A percentile compares a stretch with the other conserved stretches of the same genome.
Conservation (phyloP, 805 yeast species). For the Dipodascus albidus region DNA sequence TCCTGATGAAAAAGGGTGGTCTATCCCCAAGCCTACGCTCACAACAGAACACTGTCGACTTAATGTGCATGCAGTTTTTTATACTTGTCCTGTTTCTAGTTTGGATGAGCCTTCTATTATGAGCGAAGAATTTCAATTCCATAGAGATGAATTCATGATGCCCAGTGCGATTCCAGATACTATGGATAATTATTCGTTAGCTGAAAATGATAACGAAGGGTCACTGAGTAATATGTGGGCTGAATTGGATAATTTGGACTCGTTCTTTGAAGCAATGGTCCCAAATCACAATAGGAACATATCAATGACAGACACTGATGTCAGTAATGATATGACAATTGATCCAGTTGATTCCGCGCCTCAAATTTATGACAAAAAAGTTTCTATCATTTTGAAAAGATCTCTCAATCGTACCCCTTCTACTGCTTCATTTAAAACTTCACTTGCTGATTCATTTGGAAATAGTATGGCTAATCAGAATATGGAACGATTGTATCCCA, state of each 20-base stretch:
- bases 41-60: conserved; percentile 82
- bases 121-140: conserved; percentile 32
- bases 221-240: conserved; percentile 88
- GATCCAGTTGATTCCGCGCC: conserved; percentile 63
- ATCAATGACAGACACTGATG: conserved; percentile 49
- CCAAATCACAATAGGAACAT: conserved; percentile 25
- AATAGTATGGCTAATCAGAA: conserved; percentile 3
- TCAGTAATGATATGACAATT: conserved; percentile 35
- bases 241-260: conserved; percentile 77
- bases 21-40: conserved; percentile 89
- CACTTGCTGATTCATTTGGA: conserved; percentile 55
- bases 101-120: conserved; percentile 6
- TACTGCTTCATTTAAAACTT: conserved; percentile 63
- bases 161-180: conserved; percentile 20
- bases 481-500: not conserved
- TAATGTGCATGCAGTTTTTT: conserved; percentile 90
- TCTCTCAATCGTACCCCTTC: conserved; percentile 67
- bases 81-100: conserved; percentile 50
- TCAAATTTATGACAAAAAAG: conserved; percentile 68
- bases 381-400: conserved; percentile 58
- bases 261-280: conserved; percentile 54
- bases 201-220: conserved; percentile 33
- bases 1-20: conserved; percentile 95
- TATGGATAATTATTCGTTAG: conserved; percentile 37
- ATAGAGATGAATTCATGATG: conserved; percentile 47